These are phyloP conservation scores for Aegilops tauschii DNA, from an alignment of 176 grass and related monocot species.

Conservation along the genomic window DNA sequence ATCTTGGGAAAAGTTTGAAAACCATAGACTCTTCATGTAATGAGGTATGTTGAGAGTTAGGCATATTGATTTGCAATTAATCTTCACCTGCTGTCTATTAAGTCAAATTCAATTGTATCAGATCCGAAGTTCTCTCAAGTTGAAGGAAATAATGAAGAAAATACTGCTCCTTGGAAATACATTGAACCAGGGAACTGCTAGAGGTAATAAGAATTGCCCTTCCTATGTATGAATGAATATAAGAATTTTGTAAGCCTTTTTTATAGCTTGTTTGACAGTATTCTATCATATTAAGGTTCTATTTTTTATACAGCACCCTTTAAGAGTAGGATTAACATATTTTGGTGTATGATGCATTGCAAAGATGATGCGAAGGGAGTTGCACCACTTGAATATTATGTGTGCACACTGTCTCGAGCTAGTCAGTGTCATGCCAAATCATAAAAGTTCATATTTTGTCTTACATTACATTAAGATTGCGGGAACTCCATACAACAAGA, in stretches of 20 bases:
- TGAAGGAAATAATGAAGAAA: constrained; percentile 99
- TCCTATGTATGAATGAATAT: constrained; percentile 6
- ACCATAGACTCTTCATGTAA: constrained; percentile 77
- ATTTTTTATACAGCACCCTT: not conserved
- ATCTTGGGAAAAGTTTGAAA: constrained; percentile 84
- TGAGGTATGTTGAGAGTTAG: constrained; percentile 50
- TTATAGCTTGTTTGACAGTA: not conserved
- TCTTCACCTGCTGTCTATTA: constrained; percentile 13
- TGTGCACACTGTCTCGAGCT: not conserved
- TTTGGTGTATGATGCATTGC: not conserved
- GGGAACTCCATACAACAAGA: not conserved
- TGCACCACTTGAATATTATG: not conserved
- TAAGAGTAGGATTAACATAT: constrained; percentile 2
- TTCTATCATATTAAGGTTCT: constrained; percentile 12
- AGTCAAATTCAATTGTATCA: constrained; percentile 32
- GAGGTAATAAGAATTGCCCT: constrained; percentile 57
- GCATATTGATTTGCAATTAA: not conserved
- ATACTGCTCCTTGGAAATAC: constrained; percentile 93
- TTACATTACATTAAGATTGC: not conserved
- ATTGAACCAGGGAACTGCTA: constrained; percentile 91
- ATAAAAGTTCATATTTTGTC: not conserved
- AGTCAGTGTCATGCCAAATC: not conserved
- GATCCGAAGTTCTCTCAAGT: constrained; percentile 87
- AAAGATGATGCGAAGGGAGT: not conserved
- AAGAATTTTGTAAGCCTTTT: constrained; percentile 1